These are phyloP conservation scores for Myriosclerotinia scirpicola DNA, from an alignment of 2,329 filamentous ascomycete species.

Conservation along the genomic window DNA sequence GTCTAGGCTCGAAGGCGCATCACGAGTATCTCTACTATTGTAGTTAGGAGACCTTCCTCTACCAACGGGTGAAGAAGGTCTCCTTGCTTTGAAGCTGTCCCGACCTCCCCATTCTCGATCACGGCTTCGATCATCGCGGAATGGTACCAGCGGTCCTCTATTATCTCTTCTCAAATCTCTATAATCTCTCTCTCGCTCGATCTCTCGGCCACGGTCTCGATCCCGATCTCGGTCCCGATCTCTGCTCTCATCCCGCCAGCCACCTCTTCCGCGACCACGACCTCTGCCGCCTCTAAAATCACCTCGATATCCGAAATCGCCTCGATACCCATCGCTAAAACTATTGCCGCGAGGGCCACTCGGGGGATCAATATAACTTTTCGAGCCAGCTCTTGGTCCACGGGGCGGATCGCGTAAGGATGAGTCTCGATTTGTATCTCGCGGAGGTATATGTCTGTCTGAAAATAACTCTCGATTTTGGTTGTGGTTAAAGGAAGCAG, in stretches of 20 bases:
- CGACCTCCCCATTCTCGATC: constrained; percentile 31
- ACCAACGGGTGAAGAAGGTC: constrained; percentile 61
- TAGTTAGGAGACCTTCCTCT: constrained; percentile 66
- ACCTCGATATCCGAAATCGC: constrained; percentile 54
- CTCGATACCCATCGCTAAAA: constrained; percentile 64
- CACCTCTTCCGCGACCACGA: constrained; percentile 43
- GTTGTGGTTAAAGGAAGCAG: constrained; percentile 18
- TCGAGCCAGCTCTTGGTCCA: constrained; percentile 66
- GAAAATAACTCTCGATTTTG: constrained; percentile 20
- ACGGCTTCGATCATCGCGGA: constrained; percentile 26
- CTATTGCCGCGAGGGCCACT: constrained; percentile 66
- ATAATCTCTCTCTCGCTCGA: constrained; percentile 49
- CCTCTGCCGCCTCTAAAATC: constrained; percentile 54
- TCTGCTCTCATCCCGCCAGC: constrained; percentile 55
- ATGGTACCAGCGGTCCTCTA: constrained; percentile 16
- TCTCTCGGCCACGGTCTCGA: constrained; percentile 54
- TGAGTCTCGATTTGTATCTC: constrained; percentile 37
- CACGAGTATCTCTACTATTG: constrained; percentile 51
- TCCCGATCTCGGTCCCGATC: constrained; percentile 63
- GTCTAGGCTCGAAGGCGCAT: constrained; percentile 63
- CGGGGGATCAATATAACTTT: constrained; percentile 58
- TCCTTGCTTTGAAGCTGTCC: constrained; percentile 52
- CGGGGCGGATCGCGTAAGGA: constrained; percentile 71
- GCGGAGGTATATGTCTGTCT: constrained; percentile 20
- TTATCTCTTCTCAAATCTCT: constrained; percentile 42